A percentile compares a stretch with the other conserved stretches of the same genome.
Conservation (phyloP, 768 basidiomycete species). For the Ramaria rubella region DNA sequence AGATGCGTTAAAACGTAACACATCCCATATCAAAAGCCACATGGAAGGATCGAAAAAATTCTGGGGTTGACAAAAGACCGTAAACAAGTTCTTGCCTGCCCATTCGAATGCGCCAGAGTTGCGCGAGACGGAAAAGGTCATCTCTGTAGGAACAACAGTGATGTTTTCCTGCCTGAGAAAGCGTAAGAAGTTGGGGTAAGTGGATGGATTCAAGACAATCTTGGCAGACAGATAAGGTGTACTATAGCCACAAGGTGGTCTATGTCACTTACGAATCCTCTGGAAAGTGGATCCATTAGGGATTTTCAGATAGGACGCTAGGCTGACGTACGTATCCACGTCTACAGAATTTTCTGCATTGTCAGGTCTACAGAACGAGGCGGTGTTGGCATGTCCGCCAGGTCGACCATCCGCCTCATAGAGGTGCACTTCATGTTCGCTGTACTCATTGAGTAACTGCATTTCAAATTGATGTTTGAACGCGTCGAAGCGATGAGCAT, state of each 20-base stretch:
- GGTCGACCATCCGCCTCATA: slow-evolving; percentile 62
- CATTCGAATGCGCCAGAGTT: slow-evolving; percentile 68
- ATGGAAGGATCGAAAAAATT: slow-evolving; percentile 58
- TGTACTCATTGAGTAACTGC: slow-evolving; percentile 66
- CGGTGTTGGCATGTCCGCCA: slow-evolving; percentile 76
- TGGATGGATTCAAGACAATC: slow-evolving; percentile 72
- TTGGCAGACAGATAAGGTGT: slow-evolving; percentile 21
- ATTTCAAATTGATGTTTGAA: neutral
- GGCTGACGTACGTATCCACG: slow-evolving; percentile 62
- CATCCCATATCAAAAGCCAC: slow-evolving; percentile 69
- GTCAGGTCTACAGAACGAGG: slow-evolving; percentile 37
- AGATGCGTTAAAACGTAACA: slow-evolving; percentile 67
- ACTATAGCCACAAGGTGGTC: neutral
- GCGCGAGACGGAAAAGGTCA: slow-evolving; percentile 75
- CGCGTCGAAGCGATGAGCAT: neutral
- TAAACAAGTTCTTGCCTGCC: slow-evolving; percentile 57
- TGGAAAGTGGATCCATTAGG: slow-evolving; percentile 18
- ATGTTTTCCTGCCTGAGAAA: slow-evolving; percentile 51
- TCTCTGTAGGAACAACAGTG: slow-evolving; percentile 51
- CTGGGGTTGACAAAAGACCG: slow-evolving; percentile 60
- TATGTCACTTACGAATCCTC: slow-evolving; percentile 46
- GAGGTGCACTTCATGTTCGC: slow-evolving; percentile 67
- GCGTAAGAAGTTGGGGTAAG: slow-evolving; percentile 73
- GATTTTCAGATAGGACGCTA: neutral
- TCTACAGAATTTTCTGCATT: slow-evolving; percentile 34